These are phyloP conservation scores for Immersiporthe knoxdaviesiana DNA, from an alignment of 2,329 filamentous ascomycete species.

Conservation along the genomic window DNA sequence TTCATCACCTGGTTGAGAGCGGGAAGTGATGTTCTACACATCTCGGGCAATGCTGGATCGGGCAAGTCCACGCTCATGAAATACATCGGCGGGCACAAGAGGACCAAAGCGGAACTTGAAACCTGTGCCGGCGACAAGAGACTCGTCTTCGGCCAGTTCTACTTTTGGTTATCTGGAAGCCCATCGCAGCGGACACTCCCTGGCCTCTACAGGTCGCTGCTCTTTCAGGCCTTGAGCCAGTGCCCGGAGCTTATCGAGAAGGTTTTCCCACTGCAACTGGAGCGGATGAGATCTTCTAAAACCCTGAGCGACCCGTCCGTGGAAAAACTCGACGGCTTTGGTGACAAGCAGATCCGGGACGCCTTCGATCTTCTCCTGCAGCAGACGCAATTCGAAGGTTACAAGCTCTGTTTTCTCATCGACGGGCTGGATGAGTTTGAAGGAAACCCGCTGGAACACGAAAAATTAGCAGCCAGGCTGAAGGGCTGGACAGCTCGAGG, in stretches of 20 bases:
- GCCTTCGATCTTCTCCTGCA: conserved; percentile 5
- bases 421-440: conserved; percentile 24
- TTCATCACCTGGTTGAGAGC: conserved; percentile 9
- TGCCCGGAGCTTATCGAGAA: conserved; percentile 28
- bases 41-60: conserved; percentile 24
- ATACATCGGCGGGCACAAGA: conserved; percentile 3
- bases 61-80: conserved; percentile 28
- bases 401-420: conserved; percentile 21
- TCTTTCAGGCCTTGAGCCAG: conserved; percentile 31
- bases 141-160: conserved; percentile 24
- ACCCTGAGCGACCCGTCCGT: not conserved
- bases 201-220: conserved; percentile 31
- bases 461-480: conserved; percentile 15
- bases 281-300: not conserved
- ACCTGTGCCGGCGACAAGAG: conserved; percentile 13
- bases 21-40: not conserved
- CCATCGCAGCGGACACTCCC: conserved; percentile 29
- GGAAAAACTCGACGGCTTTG: not conserved
- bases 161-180: conserved; percentile 30
- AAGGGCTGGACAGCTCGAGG: not conserved
- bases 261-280: conserved; percentile 21
- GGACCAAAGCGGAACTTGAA: not conserved
- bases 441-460: conserved; percentile 11
- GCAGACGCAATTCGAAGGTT: not conserved
- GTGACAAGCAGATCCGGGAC: not conserved